These are phyloP conservation scores for Fomitiporia mediterranea DNA, from an alignment of 1,284 basidiomycete genomes.

Conservation along the genomic window DNA sequence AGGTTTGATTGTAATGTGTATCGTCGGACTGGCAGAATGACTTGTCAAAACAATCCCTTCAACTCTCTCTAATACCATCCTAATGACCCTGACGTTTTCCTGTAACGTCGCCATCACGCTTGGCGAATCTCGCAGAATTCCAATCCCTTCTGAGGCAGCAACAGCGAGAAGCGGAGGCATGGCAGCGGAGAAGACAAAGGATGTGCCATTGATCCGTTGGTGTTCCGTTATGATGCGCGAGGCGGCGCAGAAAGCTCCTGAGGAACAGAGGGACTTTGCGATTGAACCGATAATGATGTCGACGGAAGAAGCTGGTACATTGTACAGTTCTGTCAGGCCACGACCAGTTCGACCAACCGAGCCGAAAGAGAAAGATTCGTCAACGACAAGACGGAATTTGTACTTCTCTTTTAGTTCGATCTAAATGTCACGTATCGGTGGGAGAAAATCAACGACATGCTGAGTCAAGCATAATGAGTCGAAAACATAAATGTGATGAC, in stretches of 20 bases:
- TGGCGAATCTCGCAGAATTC: conserved; percentile 69
- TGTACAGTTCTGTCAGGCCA: conserved; percentile 91
- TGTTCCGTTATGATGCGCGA: conserved; percentile 82
- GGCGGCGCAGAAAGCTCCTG: conserved; percentile 96
- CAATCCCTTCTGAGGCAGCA: conserved; percentile 81
- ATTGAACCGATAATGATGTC: conserved; percentile 86
- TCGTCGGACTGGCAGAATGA: conserved; percentile 79
- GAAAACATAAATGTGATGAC: not conserved
- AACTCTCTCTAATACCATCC: conserved; percentile 72
- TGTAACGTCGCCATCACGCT: conserved; percentile 72
- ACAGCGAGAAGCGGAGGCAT: conserved; percentile 90
- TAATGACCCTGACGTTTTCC: conserved; percentile 76
- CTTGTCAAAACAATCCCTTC: conserved; percentile 83
- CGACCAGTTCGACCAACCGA: conserved; percentile 90
- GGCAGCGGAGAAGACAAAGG: conserved; percentile 95
- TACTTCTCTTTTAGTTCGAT: conserved; percentile 92
- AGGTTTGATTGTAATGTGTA: conserved; percentile 73
- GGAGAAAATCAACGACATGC: not conserved
- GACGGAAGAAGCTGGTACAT: conserved; percentile 75
- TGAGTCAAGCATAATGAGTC: not conserved
- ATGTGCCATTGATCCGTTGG: conserved; percentile 96
- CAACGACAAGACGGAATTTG: conserved; percentile 94
- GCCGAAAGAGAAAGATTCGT: conserved; percentile 93
- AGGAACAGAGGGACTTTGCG: conserved; percentile 78
- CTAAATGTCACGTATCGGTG: conserved; percentile 37